Base-by-base conservation (phyloP, 495 filamentous ascomycete genomes). In the Stereocaulon alpinum region DNA sequence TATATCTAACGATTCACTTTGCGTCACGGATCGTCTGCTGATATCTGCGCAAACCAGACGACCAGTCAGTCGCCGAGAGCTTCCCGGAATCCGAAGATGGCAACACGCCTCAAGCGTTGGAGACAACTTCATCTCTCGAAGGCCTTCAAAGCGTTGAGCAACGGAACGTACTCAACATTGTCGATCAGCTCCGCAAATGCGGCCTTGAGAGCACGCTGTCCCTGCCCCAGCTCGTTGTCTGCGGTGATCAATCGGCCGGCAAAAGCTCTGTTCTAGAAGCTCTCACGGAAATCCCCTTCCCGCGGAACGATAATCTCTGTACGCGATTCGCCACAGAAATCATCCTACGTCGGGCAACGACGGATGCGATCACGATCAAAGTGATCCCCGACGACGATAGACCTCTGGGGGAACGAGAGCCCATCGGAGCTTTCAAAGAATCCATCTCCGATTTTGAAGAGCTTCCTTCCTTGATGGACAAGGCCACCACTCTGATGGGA, bases 301-400 rank as follows among this genome's bases (percentile, higher is more conserved):
- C 86, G 0, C 65, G 75, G 22, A 78, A 84, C 48, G 79, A 80
- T 56, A 81, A 76, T 53, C 66, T 83, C 0, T 88, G 86, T 67
- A 88, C 86, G 0, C 73, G 82, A 1, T 87, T 88, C 59, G 80
- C 85, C 4, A 88, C 82, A 0, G 83, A 89, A 63, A 71, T 87
- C 5, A 73, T 81, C 34, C 63, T 80, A 0, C 72, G 74, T 48
- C 55, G 41, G 22, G 40, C 40, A 29, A 48, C 14, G 6, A 34
- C 22, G 18, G 40, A 27, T 9, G 6, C 41, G 11, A 34, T 49
- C 10, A 45, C 18, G 6, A 17, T 29, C 40, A 15, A 14, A 44
- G 20, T 34, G 17, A 40, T 44, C 11, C 55, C n/a, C 17, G 22
- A 11, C 42, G 40, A 45, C 6, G 17, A 48, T 18, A 44, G 24